Base-by-base conservation (phyloP, 2,329 filamentous ascomycete species). In the Xylariaceae sp. region DNA sequence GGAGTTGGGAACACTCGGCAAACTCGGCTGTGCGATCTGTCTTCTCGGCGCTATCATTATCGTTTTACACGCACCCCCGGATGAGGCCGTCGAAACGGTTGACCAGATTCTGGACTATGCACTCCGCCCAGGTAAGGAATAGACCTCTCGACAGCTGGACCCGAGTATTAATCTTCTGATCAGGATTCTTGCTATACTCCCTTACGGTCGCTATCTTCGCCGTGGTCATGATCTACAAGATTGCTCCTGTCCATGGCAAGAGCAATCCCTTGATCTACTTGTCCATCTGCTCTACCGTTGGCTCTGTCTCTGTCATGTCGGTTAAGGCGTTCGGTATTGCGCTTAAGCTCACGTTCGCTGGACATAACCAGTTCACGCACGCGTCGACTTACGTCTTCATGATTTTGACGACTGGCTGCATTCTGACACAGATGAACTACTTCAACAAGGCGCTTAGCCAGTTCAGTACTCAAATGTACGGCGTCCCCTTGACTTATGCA, bases 381-480 rank as follows among this genome's bases (percentile, higher is more conserved):
- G 90, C 95, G 1, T 96, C 92, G 53, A 99, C 95, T 61, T 99
- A 99, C 70, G 92, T 97, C 64, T 99, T 99, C 74, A 87, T 93
- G 75, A 97, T 99, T 66, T 85, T 97, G 65, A 94, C 92, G 0
- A 81, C 82, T 2, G 90, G 97, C 65, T 99, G 94, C 79, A 97
- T 99, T 72, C 75, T 99, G 66, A 97, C 92, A 7, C 94, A 99
- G 80, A 97, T 99, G 94, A 99, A 99, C 76, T 99, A 99, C 76
- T 96, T 99, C 77, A 99, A 99, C 81, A 99, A 99, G 76, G 94
- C 94, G 6, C 79, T 99, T 61, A 95, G 91, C 74, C 92, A 95
- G 70, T 99, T 97, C 76, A 93, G 90, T 35, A 97, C 94, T 37
- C 96, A 95, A 68, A 96, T 99, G 92, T 96, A 82, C 73, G 89